phyloP scores from a whole-genome alignment of 345 rosid genomes.

The Trapa incisa region DNA sequence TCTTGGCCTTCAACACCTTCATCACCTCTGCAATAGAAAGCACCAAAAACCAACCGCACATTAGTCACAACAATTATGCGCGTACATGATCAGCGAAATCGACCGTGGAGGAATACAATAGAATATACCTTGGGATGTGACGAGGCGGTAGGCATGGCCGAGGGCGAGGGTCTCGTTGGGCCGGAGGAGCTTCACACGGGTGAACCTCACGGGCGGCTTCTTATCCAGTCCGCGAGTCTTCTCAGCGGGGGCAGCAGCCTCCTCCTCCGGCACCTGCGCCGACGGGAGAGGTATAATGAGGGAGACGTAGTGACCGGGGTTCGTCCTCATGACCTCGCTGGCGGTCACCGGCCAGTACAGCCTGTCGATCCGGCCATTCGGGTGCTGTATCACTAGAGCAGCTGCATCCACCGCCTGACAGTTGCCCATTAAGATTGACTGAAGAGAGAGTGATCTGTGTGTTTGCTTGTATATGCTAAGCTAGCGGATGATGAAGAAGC shows the following conservation, averaged over 20 bases:
- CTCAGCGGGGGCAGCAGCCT: not conserved
- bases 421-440: slow-evolving; percentile 48
- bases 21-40: slow-evolving; percentile 42
- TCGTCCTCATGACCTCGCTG: slow-evolving; percentile 59
- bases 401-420: slow-evolving; percentile 98
- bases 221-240: not conserved
- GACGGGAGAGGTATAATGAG: slow-evolving; percentile 65
- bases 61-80: not conserved
- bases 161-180: slow-evolving; percentile 68
- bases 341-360: slow-evolving; percentile 54
- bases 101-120: not conserved
- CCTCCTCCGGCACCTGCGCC: slow-evolving; percentile 14
- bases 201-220: slow-evolving; percentile 41
- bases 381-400: slow-evolving; percentile 87
- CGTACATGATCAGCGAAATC: not conserved
- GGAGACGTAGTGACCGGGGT: slow-evolving; percentile 94
- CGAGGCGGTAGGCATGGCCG: slow-evolving; percentile 88
- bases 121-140: slow-evolving; percentile 72
- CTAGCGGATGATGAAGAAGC: not conserved
- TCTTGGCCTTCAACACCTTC: slow-evolving; percentile 77
- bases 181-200: slow-evolving; percentile 87
- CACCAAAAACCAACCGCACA: not conserved
- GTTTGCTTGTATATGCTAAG: not conserved
- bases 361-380: slow-evolving; percentile 70
- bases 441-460: not conserved